Conservation (phyloP, 2,329 filamentous ascomycete species). For the Bisporella sp. region DNA sequence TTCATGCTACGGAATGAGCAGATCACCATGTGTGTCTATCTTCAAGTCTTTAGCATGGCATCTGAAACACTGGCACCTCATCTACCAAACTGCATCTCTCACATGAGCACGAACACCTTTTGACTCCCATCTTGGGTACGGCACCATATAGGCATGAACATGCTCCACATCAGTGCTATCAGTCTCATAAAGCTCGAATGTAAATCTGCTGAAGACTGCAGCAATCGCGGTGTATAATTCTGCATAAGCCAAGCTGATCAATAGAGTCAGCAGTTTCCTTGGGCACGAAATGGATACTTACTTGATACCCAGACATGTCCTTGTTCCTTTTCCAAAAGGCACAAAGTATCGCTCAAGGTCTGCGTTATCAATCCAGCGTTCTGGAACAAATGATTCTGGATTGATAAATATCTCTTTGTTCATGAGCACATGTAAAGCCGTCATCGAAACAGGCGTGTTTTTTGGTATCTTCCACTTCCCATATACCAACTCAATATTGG, state of each 20-base stretch:
- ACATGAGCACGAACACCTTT: slow-evolving; percentile 5
- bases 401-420: too few species aligned
- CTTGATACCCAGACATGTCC: slow-evolving; percentile 12
- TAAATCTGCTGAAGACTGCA: slow-evolving; percentile 7
- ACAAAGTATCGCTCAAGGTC: slow-evolving; percentile 26
- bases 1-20: too few species aligned
- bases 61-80: too few species aligned
- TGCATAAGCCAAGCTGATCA: slow-evolving; percentile 2
- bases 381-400: too few species aligned
- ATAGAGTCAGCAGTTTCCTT: not conserved
- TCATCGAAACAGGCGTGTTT: too few species aligned
- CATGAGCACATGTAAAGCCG: too few species aligned
- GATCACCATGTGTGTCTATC: too few species aligned
- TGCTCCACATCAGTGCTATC: slow-evolving; percentile 10
- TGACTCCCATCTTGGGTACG: slow-evolving; percentile 6
- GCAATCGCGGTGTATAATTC: slow-evolving; percentile 9
- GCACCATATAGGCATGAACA: slow-evolving; percentile 10
- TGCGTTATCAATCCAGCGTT: too few species aligned
- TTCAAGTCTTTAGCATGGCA: too few species aligned
- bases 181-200: slow-evolving; percentile 9
- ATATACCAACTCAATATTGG: too few species aligned
- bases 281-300: slow-evolving; percentile 1
- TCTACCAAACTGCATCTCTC: too few species aligned
- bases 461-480: too few species aligned
- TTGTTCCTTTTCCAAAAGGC: slow-evolving; percentile 8